phyloP scores from a whole-genome alignment of 78 protist species.

The Dictyostelium purpureum region DNA sequence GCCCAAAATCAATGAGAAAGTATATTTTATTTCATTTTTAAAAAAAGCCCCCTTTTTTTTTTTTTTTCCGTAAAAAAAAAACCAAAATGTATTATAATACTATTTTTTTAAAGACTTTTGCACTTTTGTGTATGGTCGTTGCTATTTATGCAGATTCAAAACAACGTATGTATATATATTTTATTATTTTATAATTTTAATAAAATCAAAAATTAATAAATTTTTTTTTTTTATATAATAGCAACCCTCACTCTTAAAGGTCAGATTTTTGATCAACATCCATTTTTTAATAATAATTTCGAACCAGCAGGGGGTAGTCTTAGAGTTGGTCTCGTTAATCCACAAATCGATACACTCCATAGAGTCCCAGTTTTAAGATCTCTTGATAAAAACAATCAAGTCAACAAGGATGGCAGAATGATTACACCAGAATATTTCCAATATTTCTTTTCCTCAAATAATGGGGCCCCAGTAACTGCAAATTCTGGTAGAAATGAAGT shows the following conservation, averaged over 20 bases:
- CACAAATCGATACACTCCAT: not conserved
- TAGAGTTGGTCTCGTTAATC: conserved; percentile 24
- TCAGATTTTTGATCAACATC: conserved; percentile 31
- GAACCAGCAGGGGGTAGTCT: not conserved
- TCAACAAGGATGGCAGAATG: not conserved
- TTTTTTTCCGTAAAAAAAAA: too few relatives aligned
- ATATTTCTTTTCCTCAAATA: not conserved
- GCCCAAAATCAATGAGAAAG: too few relatives aligned
- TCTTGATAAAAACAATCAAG: not conserved
- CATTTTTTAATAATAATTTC: conserved; percentile 1
- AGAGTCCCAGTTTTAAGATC: not conserved
- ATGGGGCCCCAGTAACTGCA: not conserved
- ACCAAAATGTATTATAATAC: too few relatives aligned
- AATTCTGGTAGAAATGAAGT: not conserved
- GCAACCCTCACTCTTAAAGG: not conserved
- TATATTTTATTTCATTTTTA: too few relatives aligned
- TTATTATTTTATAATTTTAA: too few relatives aligned
- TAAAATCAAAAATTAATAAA: too few relatives aligned
- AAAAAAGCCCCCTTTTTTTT: too few relatives aligned
- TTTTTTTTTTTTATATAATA: not conserved
- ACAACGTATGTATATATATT: too few relatives aligned
- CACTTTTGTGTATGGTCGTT: too few relatives aligned
- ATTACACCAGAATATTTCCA: not conserved
- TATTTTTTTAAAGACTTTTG: too few relatives aligned
- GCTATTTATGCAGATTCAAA: too few relatives aligned